Conservation (phyloP, 305 asterid species). For the Plantago rigida region DNA sequence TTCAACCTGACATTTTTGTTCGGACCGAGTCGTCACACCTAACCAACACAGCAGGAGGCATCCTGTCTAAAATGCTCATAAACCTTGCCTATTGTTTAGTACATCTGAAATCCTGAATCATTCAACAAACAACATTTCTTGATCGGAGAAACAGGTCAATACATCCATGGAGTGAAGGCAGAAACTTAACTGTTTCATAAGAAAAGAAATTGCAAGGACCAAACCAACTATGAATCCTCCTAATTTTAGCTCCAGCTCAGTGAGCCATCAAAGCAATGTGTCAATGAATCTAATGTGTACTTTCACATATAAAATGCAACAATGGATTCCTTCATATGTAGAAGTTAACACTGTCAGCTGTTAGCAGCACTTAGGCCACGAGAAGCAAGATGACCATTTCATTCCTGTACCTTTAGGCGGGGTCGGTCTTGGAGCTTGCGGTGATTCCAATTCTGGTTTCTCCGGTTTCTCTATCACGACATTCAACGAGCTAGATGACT, state of each 20-base stretch:
- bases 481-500: conserved; percentile 32
- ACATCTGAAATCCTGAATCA: not conserved
- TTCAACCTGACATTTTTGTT: too few relatives aligned
- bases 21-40: too few relatives aligned
- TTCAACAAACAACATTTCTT: too few relatives aligned
- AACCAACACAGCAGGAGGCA: too few relatives aligned
- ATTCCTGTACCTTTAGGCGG: conserved; percentile 27
- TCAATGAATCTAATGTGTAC: not conserved
- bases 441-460: conserved; percentile 22
- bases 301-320: not conserved
- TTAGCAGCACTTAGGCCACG: conserved; percentile 61
- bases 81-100: too few relatives aligned
- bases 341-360: not conserved
- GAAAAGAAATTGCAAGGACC: not conserved
- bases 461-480: conserved; percentile 34
- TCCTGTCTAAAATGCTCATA: too few relatives aligned
- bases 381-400: conserved; percentile 53
- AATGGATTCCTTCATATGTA: not conserved
- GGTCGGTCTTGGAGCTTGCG: conserved; percentile 1
- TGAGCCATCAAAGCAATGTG: not conserved
- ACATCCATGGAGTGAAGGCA: not conserved
- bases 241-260: not conserved
- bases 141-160: not conserved
- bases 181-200: not conserved
- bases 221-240: not conserved